Percentiles rank a stretch among this genome's conserved stretches.
These are phyloP conservation scores for carrot (Daucus carota) DNA, from an alignment of 129 eudicot species.

Conservation along the genomic window DH1_v3.0 NC_030383.2:48901001-48901500, in stretches of 20 bases:
- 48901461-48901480: not conserved
- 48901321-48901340: slow-evolving; percentile 9
- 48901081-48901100: slow-evolving; percentile 70
- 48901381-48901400: not conserved
- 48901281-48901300: slow-evolving; percentile 47
- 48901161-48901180: slow-evolving; percentile 41
- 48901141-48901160: slow-evolving; percentile 62
- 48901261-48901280: not conserved
- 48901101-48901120: slow-evolving; percentile 83
- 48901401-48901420: not conserved
- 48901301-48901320: slow-evolving; percentile 65
- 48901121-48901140: slow-evolving; percentile 88
- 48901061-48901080: slow-evolving; percentile 56
- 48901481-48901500: slow-evolving; percentile 38
- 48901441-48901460: not conserved
- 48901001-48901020: slow-evolving; percentile 72
- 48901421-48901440: not conserved
- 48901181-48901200: slow-evolving; percentile 6
- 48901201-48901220: not conserved
- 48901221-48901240: slow-evolving; percentile 3
- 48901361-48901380: not conserved
- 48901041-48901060: slow-evolving; percentile 70
- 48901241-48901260: slow-evolving; percentile 11
- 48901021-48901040: slow-evolving; percentile 83
- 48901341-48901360: not conserved